Evolutionary conservation across 192 early-diverging fungal species (phyloP), one percentile per base, ranked within the genome.

Genomic region (Backusella circina): DNA sequence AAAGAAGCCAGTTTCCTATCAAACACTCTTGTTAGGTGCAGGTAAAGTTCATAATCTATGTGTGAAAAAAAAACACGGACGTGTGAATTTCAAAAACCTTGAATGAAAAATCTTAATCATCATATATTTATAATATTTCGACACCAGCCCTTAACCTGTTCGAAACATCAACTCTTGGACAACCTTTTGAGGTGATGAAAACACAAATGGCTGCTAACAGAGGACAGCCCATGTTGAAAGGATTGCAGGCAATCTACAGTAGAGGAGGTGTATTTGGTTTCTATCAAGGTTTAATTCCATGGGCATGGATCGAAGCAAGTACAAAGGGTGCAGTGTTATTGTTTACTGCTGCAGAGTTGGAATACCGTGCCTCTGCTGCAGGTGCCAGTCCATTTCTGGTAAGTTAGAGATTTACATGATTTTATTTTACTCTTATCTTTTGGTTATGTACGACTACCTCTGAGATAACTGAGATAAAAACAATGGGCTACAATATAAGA

Each of bases 111-210:
- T 61, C 23, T 61, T 61, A 61, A 28, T 61, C 54, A 61, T 61
- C 54, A 7, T 61, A 61, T 61, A 23, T 54, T 23, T 7, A 41
- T 41, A 13, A 32, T 5, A 8, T 5, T 30, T 35, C 15, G 30
- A 12, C 33, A 47, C 32, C 38, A 86, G 85, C 33, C 26, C 70
- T 93, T 78, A 91, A 94, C 84, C 88, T 91, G 78, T 97, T 98
- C 80, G 96, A 97, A 80, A 93, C 94, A 30, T 93, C 93, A 21
- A 95, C 96, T 18, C 89, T 97, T 35, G 95, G 95, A 32, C 96
- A 97, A 82, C 96, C 96, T 31, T 98, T 98, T 83, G 96, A 98
- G 85, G 97, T 98, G 31, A 84, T 96, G 77, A 98, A 98, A 85
- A 98, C 96, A 10, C 95, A 96, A 73, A 91, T 98, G 85, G 96